Conservation (phyloP, 2,329 filamentous ascomycete genomes). For the Zymoseptoria ardabiliae region DNA sequence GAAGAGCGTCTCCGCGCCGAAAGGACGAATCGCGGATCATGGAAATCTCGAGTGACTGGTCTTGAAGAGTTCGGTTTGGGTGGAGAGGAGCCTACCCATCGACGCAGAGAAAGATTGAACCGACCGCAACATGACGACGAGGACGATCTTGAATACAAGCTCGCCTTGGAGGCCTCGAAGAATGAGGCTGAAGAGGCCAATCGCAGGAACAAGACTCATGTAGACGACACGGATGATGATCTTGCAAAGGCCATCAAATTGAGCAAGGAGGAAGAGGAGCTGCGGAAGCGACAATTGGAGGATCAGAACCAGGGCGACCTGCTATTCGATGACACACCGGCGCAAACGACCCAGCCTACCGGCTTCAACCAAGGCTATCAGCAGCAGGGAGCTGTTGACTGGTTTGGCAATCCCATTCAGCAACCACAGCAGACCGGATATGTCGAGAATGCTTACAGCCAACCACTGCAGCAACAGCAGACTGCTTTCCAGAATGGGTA, state of each 20-base stretch:
- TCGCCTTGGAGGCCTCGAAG: constrained; percentile 93
- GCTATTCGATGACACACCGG: constrained; percentile 75
- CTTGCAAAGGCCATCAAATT: constrained; percentile 90
- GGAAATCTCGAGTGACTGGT: constrained; percentile 93
- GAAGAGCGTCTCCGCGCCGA: constrained; percentile 88
- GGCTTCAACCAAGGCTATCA: constrained; percentile 97
- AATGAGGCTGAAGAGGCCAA: constrained; percentile 83
- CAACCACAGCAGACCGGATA: constrained; percentile 52
- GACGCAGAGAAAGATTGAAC: constrained; percentile 37
- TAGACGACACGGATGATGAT: constrained; percentile 64
- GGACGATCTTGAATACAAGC: constrained; percentile 73
- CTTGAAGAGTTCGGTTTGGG: constrained; percentile 52
- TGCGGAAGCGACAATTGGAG: constrained; percentile 78
- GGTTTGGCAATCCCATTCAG: constrained; percentile 84
- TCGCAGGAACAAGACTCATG: constrained; percentile 50
- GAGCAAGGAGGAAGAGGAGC: constrained; percentile 87
- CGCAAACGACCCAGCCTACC: constrained; percentile 62
- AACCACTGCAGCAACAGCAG: constrained; percentile 56
- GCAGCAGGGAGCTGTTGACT: constrained; percentile 92
- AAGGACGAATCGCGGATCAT: constrained; percentile 82
- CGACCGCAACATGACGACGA: constrained; percentile 56
- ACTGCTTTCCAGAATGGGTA: constrained; percentile 65
- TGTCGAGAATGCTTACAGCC: constrained; percentile 61
- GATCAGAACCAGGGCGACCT: constrained; percentile 69
- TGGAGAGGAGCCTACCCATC: constrained; percentile 30